These are phyloP conservation scores for Komagataella ulmi DNA, from an alignment of 805 yeast genomes.

Conservation along the genomic window DNA sequence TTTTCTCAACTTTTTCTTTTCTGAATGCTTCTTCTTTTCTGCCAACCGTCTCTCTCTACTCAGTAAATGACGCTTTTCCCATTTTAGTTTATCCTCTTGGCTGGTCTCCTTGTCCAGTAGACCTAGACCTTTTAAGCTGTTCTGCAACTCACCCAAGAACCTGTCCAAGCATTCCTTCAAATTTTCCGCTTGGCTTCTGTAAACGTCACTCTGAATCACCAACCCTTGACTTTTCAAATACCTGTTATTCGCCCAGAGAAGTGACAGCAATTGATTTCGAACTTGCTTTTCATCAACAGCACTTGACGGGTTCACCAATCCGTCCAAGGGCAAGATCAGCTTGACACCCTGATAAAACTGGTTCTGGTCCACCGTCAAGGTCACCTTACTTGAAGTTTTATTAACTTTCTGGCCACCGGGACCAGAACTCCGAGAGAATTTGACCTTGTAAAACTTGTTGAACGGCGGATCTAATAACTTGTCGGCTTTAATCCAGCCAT, in stretches of 20 bases:
- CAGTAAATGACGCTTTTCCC: slow-evolving; percentile 20
- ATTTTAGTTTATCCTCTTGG: slow-evolving; percentile 24
- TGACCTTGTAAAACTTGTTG: slow-evolving; percentile 14
- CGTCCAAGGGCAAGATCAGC: neutral
- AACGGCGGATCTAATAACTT: neutral
- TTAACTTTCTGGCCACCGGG: slow-evolving; percentile 55
- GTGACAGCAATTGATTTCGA: neutral
- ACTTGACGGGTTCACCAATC: slow-evolving; percentile 13
- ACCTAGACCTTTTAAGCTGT: slow-evolving; percentile 8
- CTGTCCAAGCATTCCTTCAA: slow-evolving; percentile 30
- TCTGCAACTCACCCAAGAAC: slow-evolving; percentile 24
- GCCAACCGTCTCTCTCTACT: slow-evolving; percentile 11
- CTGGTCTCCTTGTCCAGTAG: slow-evolving; percentile 23
- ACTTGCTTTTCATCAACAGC: slow-evolving; percentile 22
- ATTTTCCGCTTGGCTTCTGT: slow-evolving; percentile 23
- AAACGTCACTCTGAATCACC: slow-evolving; percentile 23
- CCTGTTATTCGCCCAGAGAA: neutral
- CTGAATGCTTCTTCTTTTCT: slow-evolving; percentile 9
- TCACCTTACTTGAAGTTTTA: slow-evolving; percentile 37
- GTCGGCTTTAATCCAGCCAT: neutral
- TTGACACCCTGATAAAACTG: neutral
- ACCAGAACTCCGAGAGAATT: slow-evolving; percentile 38
- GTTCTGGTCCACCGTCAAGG: slow-evolving; percentile 5
- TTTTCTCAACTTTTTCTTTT: slow-evolving; percentile 12
- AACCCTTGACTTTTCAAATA: slow-evolving; percentile 12